These are phyloP conservation scores for Bryopsis sp. DNA, from an alignment of 139 green algal species.

Conservation along the genomic window DNA sequence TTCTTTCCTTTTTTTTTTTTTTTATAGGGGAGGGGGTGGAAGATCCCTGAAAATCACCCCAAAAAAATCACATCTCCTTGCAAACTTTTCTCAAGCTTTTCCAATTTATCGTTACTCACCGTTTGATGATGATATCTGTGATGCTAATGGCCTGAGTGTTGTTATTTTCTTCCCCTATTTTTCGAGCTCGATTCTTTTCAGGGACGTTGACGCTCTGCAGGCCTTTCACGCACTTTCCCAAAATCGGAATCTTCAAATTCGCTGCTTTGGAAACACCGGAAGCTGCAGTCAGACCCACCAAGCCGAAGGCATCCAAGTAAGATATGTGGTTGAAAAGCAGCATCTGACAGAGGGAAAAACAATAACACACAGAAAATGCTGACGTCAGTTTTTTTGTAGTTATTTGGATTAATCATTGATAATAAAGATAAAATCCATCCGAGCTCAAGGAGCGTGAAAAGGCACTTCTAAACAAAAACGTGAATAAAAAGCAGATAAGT, in stretches of 20 bases:
- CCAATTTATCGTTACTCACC: neutral
- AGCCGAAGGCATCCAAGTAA: slow-evolving; percentile 26
- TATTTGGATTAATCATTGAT: no score
- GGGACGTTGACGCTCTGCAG: slow-evolving; percentile 44
- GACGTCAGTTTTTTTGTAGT: no score
- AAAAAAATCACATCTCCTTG: no score
- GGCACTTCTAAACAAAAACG: neutral
- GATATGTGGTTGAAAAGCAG: slow-evolving; percentile 42
- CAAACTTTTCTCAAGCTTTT: neutral
- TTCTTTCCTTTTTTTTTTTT: no score
- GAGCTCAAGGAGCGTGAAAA: no score
- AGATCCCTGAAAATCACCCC: no score
- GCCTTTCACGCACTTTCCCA: slow-evolving; percentile 32
- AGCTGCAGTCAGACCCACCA: slow-evolving; percentile 29
- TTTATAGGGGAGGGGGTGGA: no score
- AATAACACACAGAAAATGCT: no score
- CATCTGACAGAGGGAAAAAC: no score
- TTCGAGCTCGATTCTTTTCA: slow-evolving; percentile 16
- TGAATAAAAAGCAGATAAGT: neutral
- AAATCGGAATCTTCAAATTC: slow-evolving; percentile 27
- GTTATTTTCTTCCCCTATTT: neutral
- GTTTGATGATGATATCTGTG: neutral
- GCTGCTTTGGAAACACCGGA: slow-evolving; percentile 19
- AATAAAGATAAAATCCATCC: no score
- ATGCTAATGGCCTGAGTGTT: neutral